A percentile compares a stretch with the other conserved stretches of the same genome.
phyloP scores from a whole-genome alignment of 441 rosid genomes.

The Geranium incanum region DNA sequence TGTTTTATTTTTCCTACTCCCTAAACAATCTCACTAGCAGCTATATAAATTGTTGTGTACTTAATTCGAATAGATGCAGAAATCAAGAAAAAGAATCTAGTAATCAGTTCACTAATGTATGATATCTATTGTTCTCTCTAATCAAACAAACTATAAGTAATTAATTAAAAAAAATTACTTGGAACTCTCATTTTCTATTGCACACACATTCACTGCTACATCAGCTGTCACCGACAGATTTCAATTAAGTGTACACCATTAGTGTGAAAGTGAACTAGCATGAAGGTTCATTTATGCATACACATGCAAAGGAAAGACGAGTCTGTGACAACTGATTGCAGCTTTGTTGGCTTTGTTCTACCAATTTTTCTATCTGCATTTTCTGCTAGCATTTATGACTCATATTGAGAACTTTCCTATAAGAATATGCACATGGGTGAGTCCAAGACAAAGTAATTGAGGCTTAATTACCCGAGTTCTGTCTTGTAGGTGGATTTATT shows the following conservation, averaged over 20 bases:
- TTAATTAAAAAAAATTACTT: too few species aligned
- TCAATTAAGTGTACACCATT: too few species aligned
- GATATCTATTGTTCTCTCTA: neutral
- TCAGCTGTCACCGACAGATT: too few species aligned
- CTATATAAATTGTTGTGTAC: neutral
- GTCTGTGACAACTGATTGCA: too few species aligned
- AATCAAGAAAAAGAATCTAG: constrained; percentile 1
- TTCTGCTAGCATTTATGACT: neutral
- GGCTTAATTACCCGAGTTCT: neutral
- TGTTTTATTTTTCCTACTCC: neutral
- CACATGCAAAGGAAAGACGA: neutral
- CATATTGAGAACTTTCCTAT: neutral
- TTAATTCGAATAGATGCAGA: neutral
- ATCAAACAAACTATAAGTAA: neutral
- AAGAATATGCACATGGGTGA: neutral
- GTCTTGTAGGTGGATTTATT: constrained; percentile 71
- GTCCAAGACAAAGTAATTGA: neutral
- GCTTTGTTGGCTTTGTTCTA: too few species aligned
- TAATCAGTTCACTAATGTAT: neutral
- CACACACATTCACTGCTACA: neutral
- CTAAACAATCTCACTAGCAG: neutral
- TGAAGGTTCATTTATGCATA: neutral
- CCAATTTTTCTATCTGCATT: neutral
- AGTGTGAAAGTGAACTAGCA: neutral
- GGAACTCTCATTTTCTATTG: neutral